Conservation (phyloP, 140 eudicot genomes). For the Senecio squalidus region DNA sequence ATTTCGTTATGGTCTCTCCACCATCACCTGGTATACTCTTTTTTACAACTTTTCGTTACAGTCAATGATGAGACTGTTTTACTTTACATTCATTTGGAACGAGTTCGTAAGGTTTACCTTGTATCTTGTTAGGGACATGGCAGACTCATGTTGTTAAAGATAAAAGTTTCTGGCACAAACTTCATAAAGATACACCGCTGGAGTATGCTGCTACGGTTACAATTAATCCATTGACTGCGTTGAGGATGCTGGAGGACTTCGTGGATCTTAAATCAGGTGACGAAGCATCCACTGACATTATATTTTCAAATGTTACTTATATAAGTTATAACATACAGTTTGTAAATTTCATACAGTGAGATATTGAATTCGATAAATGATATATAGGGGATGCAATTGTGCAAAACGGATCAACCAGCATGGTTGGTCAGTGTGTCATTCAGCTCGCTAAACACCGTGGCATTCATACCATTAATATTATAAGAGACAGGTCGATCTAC, state of each 20-base stretch:
- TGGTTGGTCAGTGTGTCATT: slow-evolving; percentile 92
- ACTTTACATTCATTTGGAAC: too few relatives aligned
- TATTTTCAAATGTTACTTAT: background rate
- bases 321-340: background rate
- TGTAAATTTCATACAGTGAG: slow-evolving; percentile 15
- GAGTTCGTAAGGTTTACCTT: background rate
- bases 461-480: slow-evolving; percentile 66
- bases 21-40: slow-evolving; percentile 61
- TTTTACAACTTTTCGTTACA: background rate
- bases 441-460: slow-evolving; percentile 82
- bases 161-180: slow-evolving; percentile 77
- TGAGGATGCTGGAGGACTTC: slow-evolving; percentile 85
- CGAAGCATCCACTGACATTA: background rate
- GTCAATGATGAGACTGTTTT: too few relatives aligned
- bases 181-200: slow-evolving; percentile 56
- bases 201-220: slow-evolving; percentile 88
- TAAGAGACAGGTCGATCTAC: slow-evolving; percentile 72
- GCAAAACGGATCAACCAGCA: slow-evolving; percentile 98
- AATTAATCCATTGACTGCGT: slow-evolving; percentile 85
- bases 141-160: slow-evolving; percentile 89
- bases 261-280: slow-evolving; percentile 77
- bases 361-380: slow-evolving; percentile 12
- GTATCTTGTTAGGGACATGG: slow-evolving; percentile 67
- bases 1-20: slow-evolving; percentile 76
- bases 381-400: slow-evolving; percentile 84